Evolutionary conservation across 495 filamentous ascomycete genomes (phyloP), one percentile per base, ranked within the genome.

Genomic region (Letharia lupina): DNA sequence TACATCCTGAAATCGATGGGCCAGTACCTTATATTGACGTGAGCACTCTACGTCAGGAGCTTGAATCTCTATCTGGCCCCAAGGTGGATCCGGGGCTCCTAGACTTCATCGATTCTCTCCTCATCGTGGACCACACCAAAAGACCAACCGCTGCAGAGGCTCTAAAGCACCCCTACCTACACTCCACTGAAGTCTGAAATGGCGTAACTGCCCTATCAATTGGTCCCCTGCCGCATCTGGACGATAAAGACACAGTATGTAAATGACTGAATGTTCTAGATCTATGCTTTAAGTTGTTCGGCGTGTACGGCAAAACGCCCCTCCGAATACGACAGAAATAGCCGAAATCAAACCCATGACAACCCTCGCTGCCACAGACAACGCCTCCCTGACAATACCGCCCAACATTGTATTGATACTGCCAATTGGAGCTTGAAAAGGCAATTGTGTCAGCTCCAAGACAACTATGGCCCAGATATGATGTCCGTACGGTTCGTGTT

Each of bases 61-160:
- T 72, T 13, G 66, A 72, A 67, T 35, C 45, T 64, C 61, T 72
- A 57, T 16, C 69, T 54, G 60, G 66, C 58, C 47, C 65, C 20
- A 67, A 67, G 16, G 66, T 69, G 45, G 61, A 67, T 35, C 41
- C 63, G 47, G 66, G 68, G 60, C 59, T 70, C 44, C 61, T 72
- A 28, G 65, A 67, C 42, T 67, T 67, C 42, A 67, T 67, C 8
- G 69, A 67, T 61, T 66, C 65, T 67, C 64, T 72, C 56, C 64
- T 70, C 35, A 64, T 72, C 40, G 58, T 70, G 18, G 70, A 70
- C 52, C 67, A 68, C 60, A 71, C 48, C 40, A 67, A 69, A 64
- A 68, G 70, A 65, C 70, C 70, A 42, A 72, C 67, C 12, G 70
- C 70, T 42, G 62, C 60, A 69, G 70, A 72, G 45, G 70, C 70